Conservation (phyloP, 1,139 yeast genomes). For the Scheffersomyces segobiensis region DNA sequence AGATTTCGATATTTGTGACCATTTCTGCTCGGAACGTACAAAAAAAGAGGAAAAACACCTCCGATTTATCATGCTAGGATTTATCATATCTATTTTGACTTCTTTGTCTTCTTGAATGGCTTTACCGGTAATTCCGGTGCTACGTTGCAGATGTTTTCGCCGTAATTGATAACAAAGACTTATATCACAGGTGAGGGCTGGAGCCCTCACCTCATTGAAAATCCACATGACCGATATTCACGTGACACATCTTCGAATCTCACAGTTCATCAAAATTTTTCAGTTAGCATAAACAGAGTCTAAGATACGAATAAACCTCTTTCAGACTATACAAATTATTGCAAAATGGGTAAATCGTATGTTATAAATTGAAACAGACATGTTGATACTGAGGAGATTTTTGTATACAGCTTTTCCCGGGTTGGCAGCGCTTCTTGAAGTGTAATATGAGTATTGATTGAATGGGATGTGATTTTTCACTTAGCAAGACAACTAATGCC, state of each 20-base stretch:
- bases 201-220: background rate
- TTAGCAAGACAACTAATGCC: background rate
- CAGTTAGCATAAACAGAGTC: background rate
- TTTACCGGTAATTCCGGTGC: background rate
- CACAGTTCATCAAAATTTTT: background rate
- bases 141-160: background rate
- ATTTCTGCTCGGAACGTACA: background rate
- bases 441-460: background rate
- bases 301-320: background rate
- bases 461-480: background rate
- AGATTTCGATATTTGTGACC: background rate
- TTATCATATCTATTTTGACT: background rate
- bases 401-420: background rate
- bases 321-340: background rate
- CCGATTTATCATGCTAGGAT: background rate
- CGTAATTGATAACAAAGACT: background rate
- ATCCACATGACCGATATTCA: background rate
- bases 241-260: background rate
- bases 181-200: background rate
- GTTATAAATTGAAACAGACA: background rate
- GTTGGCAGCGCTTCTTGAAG: background rate
- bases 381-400: background rate
- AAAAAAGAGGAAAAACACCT: background rate
- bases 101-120: background rate
- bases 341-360: constrained; percentile 4